These are phyloP conservation scores for Penicillium soppii DNA, from an alignment of 495 filamentous ascomycete species.

Conservation along the genomic window DNA sequence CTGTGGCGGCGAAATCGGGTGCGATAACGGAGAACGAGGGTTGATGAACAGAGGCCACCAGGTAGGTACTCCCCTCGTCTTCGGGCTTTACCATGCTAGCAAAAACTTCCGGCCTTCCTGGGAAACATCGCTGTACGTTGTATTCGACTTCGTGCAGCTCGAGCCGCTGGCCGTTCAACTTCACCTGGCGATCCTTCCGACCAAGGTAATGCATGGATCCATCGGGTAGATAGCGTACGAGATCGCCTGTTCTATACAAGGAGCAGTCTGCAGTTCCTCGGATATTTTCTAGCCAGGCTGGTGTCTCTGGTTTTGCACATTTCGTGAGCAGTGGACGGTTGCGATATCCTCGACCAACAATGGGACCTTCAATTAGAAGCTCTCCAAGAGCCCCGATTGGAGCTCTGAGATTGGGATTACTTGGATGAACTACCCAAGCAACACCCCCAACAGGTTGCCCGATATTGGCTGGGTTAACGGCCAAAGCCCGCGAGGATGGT, in stretches of 20 bases:
- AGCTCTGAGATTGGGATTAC: conserved; percentile 23
- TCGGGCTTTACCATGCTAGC: background rate
- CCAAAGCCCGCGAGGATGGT: background rate
- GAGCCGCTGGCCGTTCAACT: background rate
- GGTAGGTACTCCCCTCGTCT: background rate
- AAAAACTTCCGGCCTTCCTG: background rate
- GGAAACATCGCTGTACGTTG: background rate
- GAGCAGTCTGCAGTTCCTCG: background rate
- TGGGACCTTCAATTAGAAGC: conserved; percentile 5
- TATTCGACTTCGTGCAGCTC: background rate
- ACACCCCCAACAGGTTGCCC: background rate
- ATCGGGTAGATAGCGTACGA: background rate
- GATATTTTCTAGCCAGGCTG: background rate
- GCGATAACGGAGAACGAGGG: background rate
- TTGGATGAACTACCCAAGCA: conserved; percentile 12
- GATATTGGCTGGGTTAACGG: background rate
- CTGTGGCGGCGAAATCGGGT: background rate
- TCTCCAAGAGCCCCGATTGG: conserved; percentile 3
- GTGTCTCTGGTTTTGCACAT: background rate
- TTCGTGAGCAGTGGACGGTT: background rate
- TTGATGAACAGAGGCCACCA: conserved; percentile 1
- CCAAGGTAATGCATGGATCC: background rate
- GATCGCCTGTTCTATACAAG: background rate
- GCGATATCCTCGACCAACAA: conserved; percentile 4
- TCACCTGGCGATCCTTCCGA: conserved; percentile 1